A percentile compares a stretch with the other conserved stretches of the same genome.
Evolutionary conservation across 1,284 basidiomycete species (phyloP).

Genomic region (Fistulina hepatica): DNA sequence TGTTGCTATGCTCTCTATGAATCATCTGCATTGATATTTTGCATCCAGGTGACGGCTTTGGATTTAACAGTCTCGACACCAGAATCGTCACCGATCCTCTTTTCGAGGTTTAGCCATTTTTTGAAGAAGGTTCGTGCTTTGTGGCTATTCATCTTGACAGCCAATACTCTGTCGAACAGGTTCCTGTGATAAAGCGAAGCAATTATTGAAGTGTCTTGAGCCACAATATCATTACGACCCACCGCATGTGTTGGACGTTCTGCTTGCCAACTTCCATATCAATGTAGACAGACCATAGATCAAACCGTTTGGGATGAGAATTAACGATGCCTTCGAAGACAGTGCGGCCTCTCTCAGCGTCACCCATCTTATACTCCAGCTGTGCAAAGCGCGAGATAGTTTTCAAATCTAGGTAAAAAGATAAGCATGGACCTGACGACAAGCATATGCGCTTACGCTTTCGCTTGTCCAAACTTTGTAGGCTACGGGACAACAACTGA

Average conservation of each 20-base stretch:
- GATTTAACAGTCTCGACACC: slow-evolving; percentile 77
- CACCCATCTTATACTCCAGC: slow-evolving; percentile 90
- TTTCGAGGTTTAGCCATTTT: slow-evolving; percentile 92
- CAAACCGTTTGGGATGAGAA: slow-evolving; percentile 88
- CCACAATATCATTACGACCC: slow-evolving; percentile 16
- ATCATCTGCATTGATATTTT: slow-evolving; percentile 24
- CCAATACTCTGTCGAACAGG: slow-evolving; percentile 75
- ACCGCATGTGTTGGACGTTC: slow-evolving; percentile 72
- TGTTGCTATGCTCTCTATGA: slow-evolving; percentile 25
- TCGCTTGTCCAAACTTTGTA: slow-evolving; percentile 89
- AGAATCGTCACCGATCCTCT: slow-evolving; percentile 76
- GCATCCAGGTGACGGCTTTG: slow-evolving; percentile 85
- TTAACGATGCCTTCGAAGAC: slow-evolving; percentile 96
- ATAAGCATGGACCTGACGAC: no score
- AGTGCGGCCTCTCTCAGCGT: slow-evolving; percentile 89
- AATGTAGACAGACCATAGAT: slow-evolving; percentile 95
- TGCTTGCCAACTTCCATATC: slow-evolving; percentile 83
- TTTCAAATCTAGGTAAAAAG: slow-evolving; percentile 63
- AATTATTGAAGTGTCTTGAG: slow-evolving; percentile 5
- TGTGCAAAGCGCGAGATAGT: slow-evolving; percentile 92
- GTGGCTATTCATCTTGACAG: slow-evolving; percentile 84
- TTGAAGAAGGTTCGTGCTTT: slow-evolving; percentile 96
- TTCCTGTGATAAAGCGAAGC: slow-evolving; percentile 36
- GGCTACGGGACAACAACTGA: slow-evolving; percentile 76
- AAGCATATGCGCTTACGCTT: slow-evolving; percentile 82